Percentiles rank a stretch among this genome's conserved stretches.
Evolutionary conservation across 2,329 filamentous ascomycete species (phyloP).

Genomic region (Aspergillus ruber): DNA sequence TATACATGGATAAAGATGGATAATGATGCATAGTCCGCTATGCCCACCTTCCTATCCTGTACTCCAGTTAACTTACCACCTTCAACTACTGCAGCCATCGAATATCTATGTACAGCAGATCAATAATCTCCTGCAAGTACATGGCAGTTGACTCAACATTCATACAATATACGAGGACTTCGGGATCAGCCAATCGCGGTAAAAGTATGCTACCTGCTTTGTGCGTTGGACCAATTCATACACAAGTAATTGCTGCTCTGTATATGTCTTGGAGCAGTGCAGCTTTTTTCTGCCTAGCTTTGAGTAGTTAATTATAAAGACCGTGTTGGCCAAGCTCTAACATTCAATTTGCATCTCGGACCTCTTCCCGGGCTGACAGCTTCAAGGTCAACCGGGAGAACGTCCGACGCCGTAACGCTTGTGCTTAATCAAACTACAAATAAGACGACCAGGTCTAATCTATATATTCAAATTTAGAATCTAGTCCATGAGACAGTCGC

Average conservation of each 20-base stretch:
- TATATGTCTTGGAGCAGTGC: no score
- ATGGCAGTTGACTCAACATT: not conserved
- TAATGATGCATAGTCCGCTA: no score
- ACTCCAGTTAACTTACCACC: not conserved
- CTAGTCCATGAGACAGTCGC: not conserved
- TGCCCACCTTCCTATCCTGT: not conserved
- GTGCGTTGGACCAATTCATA: no score
- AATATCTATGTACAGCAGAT: not conserved
- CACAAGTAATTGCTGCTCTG: no score
- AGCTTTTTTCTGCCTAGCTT: no score
- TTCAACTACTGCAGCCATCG: not conserved
- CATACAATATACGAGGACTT: not conserved
- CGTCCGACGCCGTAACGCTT: not conserved
- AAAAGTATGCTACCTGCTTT: not conserved
- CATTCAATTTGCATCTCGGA: not conserved
- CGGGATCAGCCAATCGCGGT: not conserved
- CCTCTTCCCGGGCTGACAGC: not conserved
- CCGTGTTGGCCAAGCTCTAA: not conserved
- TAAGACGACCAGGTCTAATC: not conserved
- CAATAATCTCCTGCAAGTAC: not conserved
- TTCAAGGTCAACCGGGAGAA: not conserved
- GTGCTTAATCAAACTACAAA: not conserved
- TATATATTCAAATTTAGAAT: not conserved
- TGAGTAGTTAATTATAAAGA: not conserved
- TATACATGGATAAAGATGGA: no score